Evolutionary conservation across 441 rosid species (phyloP).

Genomic region (Isatis lusitanica): DNA sequence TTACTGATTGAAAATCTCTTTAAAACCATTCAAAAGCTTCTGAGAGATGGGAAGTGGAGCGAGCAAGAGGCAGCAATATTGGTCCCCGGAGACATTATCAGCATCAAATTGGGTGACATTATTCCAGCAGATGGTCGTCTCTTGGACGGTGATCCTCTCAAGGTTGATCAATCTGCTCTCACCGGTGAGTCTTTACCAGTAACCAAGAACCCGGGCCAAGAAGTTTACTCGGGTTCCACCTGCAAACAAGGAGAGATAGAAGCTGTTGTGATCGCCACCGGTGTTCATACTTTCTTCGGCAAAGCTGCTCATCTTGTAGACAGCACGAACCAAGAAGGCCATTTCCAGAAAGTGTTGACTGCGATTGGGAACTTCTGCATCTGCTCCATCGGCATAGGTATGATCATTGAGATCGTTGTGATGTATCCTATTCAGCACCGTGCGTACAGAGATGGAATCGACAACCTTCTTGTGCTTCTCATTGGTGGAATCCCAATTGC

Average conservation of each 20-base stretch:
- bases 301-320: constrained; percentile 79
- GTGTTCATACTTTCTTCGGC: constrained; percentile 74
- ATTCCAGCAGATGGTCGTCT: constrained; percentile 77
- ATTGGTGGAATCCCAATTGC: constrained; percentile 79
- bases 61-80: constrained; percentile 74
- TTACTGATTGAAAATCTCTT: not conserved
- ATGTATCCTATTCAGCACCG: constrained; percentile 73
- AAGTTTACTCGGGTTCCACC: constrained; percentile 66
- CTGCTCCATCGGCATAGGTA: constrained; percentile 60
- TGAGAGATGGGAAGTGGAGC: constrained; percentile 61
- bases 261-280: constrained; percentile 73
- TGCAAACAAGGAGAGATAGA: constrained; percentile 79
- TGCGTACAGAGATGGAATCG: constrained; percentile 59
- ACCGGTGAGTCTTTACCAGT: constrained; percentile 76
- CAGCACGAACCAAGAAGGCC: constrained; percentile 68
- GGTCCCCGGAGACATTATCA: constrained; percentile 69
- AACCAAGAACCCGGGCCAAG: constrained; percentile 54
- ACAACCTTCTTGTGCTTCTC: constrained; percentile 65
- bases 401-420: constrained; percentile 59
- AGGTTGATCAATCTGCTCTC: constrained; percentile 69
- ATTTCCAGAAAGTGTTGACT: constrained; percentile 68
- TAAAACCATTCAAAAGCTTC: constrained; percentile 48
- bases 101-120: constrained; percentile 70
- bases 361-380: constrained; percentile 80
- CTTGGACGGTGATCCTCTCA: constrained; percentile 66